phyloP scores from a whole-genome alignment of 768 basidiomycete genomes.

The Lenzites betulinus region DNA sequence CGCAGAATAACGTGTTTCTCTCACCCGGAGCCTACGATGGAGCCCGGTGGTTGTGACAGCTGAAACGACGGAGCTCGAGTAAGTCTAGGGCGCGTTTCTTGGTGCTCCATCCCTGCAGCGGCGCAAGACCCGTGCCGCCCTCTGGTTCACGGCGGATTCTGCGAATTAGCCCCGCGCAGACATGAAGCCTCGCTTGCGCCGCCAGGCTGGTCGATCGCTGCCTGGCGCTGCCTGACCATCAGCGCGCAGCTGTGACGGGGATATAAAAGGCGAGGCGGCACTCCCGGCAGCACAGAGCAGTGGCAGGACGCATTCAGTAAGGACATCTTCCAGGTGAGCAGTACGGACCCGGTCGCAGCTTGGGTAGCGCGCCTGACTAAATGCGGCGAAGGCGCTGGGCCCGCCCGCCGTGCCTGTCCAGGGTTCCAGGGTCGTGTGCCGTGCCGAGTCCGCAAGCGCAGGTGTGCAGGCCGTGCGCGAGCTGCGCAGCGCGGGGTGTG shows the following conservation, averaged over 20 bases:
- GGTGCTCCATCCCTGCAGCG: too few relatives aligned
- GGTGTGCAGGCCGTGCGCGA: background rate
- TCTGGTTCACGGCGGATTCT: too few relatives aligned
- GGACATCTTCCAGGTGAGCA: too few relatives aligned
- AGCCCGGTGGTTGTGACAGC: background rate
- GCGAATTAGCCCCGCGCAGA: too few relatives aligned
- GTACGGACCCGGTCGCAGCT: too few relatives aligned
- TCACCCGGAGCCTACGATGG: background rate
- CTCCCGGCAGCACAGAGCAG: background rate
- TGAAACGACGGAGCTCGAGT: background rate
- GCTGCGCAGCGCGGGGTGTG: too few relatives aligned
- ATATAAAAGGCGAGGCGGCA: background rate
- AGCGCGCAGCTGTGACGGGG: background rate
- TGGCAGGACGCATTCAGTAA: too few relatives aligned
- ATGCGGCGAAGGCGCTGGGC: too few relatives aligned
- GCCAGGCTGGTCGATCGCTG: background rate
- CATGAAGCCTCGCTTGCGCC: background rate
- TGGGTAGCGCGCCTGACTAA: too few relatives aligned
- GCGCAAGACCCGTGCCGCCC: too few relatives aligned
- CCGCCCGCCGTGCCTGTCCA: slow-evolving; percentile 1
- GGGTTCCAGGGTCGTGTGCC: slow-evolving; percentile 11
- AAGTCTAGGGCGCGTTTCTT: too few relatives aligned
- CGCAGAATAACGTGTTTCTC: background rate
- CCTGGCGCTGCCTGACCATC: slow-evolving; percentile 1
- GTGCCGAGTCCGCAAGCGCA: slow-evolving; percentile 8